These are phyloP conservation scores for Trypanosoma lewisi DNA, from an alignment of 208 protist genomes.

Conservation along the genomic window DNA sequence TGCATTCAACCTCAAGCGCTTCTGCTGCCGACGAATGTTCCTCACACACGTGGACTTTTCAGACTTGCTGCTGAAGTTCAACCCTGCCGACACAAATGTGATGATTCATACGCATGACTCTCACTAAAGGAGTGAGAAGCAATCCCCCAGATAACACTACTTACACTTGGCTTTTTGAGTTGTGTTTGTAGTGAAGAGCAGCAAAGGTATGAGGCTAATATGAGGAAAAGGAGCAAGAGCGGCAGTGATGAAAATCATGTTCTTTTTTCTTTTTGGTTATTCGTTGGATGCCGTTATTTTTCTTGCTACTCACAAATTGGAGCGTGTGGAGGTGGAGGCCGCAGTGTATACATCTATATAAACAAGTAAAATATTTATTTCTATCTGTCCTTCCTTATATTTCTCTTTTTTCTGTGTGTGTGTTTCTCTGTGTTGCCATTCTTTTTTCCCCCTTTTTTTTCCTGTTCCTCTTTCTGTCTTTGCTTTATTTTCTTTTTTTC, in stretches of 20 bases:
- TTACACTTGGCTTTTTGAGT: neutral
- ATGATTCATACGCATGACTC: conserved; percentile 18
- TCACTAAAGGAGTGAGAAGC: neutral
- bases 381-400: neutral
- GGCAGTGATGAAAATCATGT: neutral
- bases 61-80: conserved; percentile 96
- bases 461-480: neutral
- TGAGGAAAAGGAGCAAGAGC: neutral
- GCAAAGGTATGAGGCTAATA: neutral
- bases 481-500: neutral
- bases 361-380: conserved; percentile 3
- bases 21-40: conserved; percentile 99
- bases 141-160: neutral
- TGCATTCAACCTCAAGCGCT: conserved; percentile 95
- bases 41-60: conserved; percentile 99
- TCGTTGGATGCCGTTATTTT: too few relatives aligned
- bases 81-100: conserved; percentile 83
- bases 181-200: neutral
- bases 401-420: neutral
- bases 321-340: neutral
- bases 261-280: neutral
- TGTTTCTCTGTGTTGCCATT: neutral
- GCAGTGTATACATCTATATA: conserved; percentile 1
- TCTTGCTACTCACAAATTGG: neutral
- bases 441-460: neutral